Evolutionary conservation across 768 basidiomycete species (phyloP), one percentile per base, ranked within the genome.

Genomic region (Pleurotus djamor): DNA sequence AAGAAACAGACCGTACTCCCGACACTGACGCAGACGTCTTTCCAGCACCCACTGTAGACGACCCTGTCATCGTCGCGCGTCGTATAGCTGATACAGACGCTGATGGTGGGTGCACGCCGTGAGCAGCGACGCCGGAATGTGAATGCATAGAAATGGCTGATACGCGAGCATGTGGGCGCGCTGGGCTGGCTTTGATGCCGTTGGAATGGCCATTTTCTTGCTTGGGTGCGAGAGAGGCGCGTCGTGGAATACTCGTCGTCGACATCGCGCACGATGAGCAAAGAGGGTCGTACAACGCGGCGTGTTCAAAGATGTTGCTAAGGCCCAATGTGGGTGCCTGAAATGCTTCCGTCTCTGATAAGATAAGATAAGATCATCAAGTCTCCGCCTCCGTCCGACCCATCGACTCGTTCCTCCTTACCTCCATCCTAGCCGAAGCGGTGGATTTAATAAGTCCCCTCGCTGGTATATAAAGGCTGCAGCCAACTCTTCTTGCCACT

Each of bases 121-220:
- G 45, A 47, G 17, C 51, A 52, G 35, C 35, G 37, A 60, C 63
- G 1, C 60, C 62, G 10, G 59, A 37, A 8, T 61, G 60, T 4
- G 64, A 44, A 56, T 52, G 17, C 50, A 48, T 45, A 55, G 58
- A 21, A 41, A 34, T 34, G 57, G 52, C 48, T 44, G n/a, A 55
- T 52, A 62, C 17, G 52, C 60, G 17, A 48, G 62, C 41, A 59
- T 59, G 52, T 43, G 54, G 54, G 52, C 51, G 37, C 54, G 47
- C 45, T 32, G 35, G 45, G 48, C 52, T 45, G 7, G 60, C 49
- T 45, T 60, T 58, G 5, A 57, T 21, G 17, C n/a, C 51, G 38
- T 41, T 9, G 38, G 38, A 41, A n/a, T n/a, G 38, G 38, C 38
- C 13, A 41, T 55, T 55, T 37, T 33, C 45, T 16, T 47, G 45